Evolutionary conservation across 768 basidiomycete species (phyloP), one percentile per base, ranked within the genome.

Genomic region (Lentinula edodes): DNA sequence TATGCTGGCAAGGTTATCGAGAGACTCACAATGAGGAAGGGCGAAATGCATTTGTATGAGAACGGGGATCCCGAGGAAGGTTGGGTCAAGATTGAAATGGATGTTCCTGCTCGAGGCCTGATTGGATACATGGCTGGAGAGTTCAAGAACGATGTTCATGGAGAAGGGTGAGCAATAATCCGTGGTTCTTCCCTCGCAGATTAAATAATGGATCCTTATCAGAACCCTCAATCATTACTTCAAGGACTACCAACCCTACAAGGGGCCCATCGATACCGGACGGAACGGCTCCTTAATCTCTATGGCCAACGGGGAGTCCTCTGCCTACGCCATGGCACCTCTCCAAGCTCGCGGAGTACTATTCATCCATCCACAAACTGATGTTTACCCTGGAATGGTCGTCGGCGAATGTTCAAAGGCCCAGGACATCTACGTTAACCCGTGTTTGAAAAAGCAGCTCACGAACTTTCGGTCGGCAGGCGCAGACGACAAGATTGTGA

Each of bases 81-180:
- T 9, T 81, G 75, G 75, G 75, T 79, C 6, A 75, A 72, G 54
- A 75, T 81, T 12, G 73, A 79, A 20, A 78, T 81, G 77, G 77
- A 82, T 35, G 76, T 81, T 12, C 80, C 80, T 38, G 75, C 79
- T 5, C 64, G 80, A 32, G 80, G 80, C 1, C 69, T 82, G 46
- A 80, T 82, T 70, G 80, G 80, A 6, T 82, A 81, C 61, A 78
- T 82, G 76, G 77, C 79, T 53, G 80, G 79, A 23, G 80, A 82
- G 64, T 81, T 82, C 62, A 77, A 77, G 65, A 81, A 80, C 51
- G 79, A 82, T 64, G 78, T 79, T 38, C 80, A 81, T 66, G 80
- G 79, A 10, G 75, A 82, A 67, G 80, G 80, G 79, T 78, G 48
- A 23, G 72, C 63, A 35, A 10, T 2, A 20, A 20, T 59, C 10